Evolutionary conservation across 2,329 filamentous ascomycete species (phyloP).

Genomic region (Cercospora sojina): DNA sequence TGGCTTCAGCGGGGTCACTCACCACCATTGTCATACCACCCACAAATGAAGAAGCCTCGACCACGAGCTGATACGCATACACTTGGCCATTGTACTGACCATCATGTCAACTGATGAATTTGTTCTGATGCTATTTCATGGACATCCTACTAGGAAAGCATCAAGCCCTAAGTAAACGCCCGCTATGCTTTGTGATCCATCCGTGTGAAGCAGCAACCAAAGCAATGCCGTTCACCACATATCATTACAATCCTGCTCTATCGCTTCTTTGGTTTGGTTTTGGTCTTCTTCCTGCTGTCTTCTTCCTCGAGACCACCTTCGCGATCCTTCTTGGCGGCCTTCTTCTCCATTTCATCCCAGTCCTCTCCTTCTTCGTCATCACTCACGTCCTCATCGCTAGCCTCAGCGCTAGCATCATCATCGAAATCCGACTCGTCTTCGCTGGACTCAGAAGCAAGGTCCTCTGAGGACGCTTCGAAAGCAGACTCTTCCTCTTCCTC

Average conservation of each 20-base stretch:
- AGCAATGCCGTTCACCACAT: background rate
- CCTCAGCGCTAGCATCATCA: constrained; percentile 80
- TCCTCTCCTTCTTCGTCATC: constrained; percentile 74
- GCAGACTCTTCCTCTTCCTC: constrained; percentile 84
- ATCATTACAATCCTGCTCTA: constrained; percentile 9
- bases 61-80: background rate
- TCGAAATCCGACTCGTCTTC: constrained; percentile 94
- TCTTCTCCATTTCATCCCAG: constrained; percentile 89
- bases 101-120: background rate
- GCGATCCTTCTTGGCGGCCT: constrained; percentile 66
- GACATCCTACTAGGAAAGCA: background rate
- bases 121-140: background rate
- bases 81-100: background rate
- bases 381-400: constrained; percentile 65
- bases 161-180: background rate
- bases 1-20: background rate
- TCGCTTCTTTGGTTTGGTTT: constrained; percentile 30
- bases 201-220: background rate
- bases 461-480: constrained; percentile 86
- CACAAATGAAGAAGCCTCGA: background rate
- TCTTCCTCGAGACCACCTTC: constrained; percentile 56
- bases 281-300: constrained; percentile 62
- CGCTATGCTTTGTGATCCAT: constrained; percentile 1
- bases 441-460: constrained; percentile 71
- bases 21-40: background rate